phyloP scores from a whole-genome alignment of 768 basidiomycete species.

The Rhodotorula taiwanensis region DNA sequence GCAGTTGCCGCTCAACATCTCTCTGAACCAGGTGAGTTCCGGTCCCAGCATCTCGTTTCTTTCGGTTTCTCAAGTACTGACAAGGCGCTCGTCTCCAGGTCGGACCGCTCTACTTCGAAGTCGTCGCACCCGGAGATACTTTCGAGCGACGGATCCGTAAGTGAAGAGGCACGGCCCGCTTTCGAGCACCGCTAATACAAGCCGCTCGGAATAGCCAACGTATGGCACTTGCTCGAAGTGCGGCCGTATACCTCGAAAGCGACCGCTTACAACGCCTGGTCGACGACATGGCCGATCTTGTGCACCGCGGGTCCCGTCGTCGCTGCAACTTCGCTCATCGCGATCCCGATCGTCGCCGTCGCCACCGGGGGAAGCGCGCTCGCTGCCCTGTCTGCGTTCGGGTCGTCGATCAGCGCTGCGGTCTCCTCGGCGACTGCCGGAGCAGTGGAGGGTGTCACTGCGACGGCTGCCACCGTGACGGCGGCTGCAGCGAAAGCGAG shows the following conservation, averaged over 20 bases:
- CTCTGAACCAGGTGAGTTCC: neutral
- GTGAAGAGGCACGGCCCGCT: neutral
- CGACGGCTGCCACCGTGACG: neutral
- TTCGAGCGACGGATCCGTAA: conserved; percentile 30
- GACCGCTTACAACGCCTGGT: conserved; percentile 23
- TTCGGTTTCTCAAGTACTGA: no score
- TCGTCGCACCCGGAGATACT: conserved; percentile 20
- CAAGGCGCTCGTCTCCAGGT: neutral
- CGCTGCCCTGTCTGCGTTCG: conserved; percentile 23
- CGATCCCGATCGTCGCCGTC: conserved; percentile 31
- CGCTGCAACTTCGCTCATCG: conserved; percentile 29
- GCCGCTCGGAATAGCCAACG: neutral
- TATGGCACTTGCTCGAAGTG: conserved; percentile 27
- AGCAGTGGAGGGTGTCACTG: neutral
- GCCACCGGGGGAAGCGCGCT: conserved; percentile 26
- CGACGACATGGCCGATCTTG: conserved; percentile 28
- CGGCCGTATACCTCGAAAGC: conserved; percentile 14
- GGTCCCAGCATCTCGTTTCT: no score
- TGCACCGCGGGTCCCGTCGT: conserved; percentile 22
- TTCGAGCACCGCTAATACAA: neutral
- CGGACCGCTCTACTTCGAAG: conserved; percentile 30
- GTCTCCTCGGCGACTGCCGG: conserved; percentile 6
- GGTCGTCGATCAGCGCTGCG: neutral
- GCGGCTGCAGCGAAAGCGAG: conserved; percentile 19
- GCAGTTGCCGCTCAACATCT: conserved; percentile 29